Evolutionary conservation across 257 asterid genomes (phyloP), one percentile per base, ranked within the genome.

Genomic region (Anisodus acutangulus): DNA sequence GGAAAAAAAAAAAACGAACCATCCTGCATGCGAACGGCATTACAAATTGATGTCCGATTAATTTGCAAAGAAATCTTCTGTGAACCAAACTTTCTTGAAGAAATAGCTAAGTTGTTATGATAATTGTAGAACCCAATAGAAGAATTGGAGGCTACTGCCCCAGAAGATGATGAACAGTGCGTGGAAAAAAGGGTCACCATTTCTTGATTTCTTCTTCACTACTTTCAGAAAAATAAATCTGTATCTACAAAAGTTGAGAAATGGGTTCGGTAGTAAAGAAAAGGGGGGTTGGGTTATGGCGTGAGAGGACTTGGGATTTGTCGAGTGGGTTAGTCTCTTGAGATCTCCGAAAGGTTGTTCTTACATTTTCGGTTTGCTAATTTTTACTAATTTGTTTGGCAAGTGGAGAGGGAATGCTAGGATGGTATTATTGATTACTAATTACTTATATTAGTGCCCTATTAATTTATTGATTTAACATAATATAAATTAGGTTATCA

Each of bases 311-410:
- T 91, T 89, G 72, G 98, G 94, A 90, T 71, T 81, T 84, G 92
- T 72, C 93, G 95, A 93, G 90, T 89, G 89, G 87, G 79, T 39
- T 81, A 88, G 89, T 74, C 98, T 78, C 97, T 91, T 91, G 98
- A 89, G 87, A 94, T 88, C 95, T 92, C 95, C 95, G 97, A 94
- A 92, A 90, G 97, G 98, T 86, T 90, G 95, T 85, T 78, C 67
- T n/a, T 60, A n/a, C 67, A 60, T 19, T 8, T 79, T 26, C 9
- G 64, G 85, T 22, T 49, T 16, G 76, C 80, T 49, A 5, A 16
- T 4, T 59, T 79, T 22, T 22, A 22, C 26, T 66, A 57, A 35
- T 69, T 69, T 76, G 81, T 43, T 49, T 31, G 35, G 35, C 35
- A 31, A 22, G 9, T 47, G 6, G 35, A 31, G 35, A 31, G 35